These are phyloP conservation scores for Apocynum venetum DNA, from an alignment of 257 asterid species.

Conservation along the genomic window DNA sequence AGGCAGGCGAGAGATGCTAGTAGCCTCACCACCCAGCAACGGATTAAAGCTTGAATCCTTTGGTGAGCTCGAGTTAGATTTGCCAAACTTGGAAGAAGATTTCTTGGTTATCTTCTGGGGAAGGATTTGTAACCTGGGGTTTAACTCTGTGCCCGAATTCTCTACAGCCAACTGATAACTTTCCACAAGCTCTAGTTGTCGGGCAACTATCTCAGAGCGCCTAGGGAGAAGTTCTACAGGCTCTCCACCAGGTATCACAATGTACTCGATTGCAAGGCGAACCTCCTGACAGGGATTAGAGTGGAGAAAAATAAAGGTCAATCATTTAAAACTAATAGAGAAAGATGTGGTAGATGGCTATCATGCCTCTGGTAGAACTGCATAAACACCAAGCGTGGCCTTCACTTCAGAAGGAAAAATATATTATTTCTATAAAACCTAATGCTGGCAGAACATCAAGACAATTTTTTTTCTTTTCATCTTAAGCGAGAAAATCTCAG, in stretches of 20 bases:
- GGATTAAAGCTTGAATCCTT: conserved; percentile 20
- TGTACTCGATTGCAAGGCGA: conserved; percentile 93
- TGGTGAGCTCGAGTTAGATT: conserved; percentile 28
- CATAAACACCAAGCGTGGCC: not conserved
- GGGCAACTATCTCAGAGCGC: conserved; percentile 86
- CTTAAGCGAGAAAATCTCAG: no score
- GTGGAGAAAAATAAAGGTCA: not conserved
- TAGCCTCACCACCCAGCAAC: conserved; percentile 29
- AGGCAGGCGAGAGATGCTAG: conserved; percentile 49
- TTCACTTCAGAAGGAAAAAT: no score
- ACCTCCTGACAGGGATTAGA: conserved; percentile 50
- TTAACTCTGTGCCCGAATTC: conserved; percentile 79
- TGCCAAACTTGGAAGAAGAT: conserved; percentile 21
- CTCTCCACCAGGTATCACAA: conserved; percentile 95
- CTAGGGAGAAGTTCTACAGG: conserved; percentile 96
- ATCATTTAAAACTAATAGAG: not conserved
- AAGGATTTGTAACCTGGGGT: conserved; percentile 88
- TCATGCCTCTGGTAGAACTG: not conserved
- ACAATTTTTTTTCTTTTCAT: no score
- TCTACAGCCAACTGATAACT: conserved; percentile 84
- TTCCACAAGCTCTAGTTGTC: conserved; percentile 80
- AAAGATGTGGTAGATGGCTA: not conserved
- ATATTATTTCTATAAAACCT: no score
- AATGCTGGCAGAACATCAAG: no score
- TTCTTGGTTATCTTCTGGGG: conserved; percentile 57